phyloP scores from a whole-genome alignment of 352 stramenopile species.

The Phytophthora fragariaefolia region DNA sequence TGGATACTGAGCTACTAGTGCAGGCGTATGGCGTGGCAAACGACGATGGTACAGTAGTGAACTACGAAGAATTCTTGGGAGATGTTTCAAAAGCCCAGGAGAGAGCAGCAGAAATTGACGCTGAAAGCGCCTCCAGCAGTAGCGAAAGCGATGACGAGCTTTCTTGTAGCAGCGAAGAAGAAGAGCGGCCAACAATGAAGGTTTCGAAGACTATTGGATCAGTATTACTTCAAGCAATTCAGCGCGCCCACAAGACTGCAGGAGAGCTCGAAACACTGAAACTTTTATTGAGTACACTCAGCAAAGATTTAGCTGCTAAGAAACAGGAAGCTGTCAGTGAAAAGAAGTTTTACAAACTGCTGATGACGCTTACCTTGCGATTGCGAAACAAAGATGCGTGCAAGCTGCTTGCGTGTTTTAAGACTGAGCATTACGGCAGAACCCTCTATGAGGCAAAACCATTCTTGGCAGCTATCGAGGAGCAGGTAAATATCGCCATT shows the following conservation, averaged over 20 bases:
- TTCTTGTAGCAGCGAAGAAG: constrained; percentile 51
- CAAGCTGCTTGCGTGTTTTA: constrained; percentile 52
- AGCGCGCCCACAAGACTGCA: constrained; percentile 43
- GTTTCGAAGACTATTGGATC: constrained; percentile 32
- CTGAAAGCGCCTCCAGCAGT: constrained; percentile 33
- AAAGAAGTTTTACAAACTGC: constrained; percentile 64
- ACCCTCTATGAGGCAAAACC: constrained; percentile 43
- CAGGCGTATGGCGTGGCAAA: constrained; percentile 35
- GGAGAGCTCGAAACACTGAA: constrained; percentile 47
- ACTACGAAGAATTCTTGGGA: constrained; percentile 60
- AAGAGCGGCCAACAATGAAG: constrained; percentile 30
- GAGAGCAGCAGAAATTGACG: constrained; percentile 10
- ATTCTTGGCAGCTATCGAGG: constrained; percentile 37
- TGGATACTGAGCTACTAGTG: constrained; percentile 59
- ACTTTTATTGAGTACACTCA: constrained; percentile 26
- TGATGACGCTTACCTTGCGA: constrained; percentile 52
- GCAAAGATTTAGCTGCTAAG: constrained; percentile 29
- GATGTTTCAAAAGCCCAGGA: constrained; percentile 52
- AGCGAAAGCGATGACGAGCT: constrained; percentile 46
- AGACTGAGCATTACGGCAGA: constrained; percentile 34
- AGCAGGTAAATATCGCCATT: constrained; percentile 36
- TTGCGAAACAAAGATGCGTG: constrained; percentile 58
- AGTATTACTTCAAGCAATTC: constrained; percentile 45
- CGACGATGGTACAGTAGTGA: constrained; percentile 40
- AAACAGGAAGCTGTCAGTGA: constrained; percentile 52